phyloP scores from a whole-genome alignment of 1,284 basidiomycete species.

The Sanghuangporus weigelae region DNA sequence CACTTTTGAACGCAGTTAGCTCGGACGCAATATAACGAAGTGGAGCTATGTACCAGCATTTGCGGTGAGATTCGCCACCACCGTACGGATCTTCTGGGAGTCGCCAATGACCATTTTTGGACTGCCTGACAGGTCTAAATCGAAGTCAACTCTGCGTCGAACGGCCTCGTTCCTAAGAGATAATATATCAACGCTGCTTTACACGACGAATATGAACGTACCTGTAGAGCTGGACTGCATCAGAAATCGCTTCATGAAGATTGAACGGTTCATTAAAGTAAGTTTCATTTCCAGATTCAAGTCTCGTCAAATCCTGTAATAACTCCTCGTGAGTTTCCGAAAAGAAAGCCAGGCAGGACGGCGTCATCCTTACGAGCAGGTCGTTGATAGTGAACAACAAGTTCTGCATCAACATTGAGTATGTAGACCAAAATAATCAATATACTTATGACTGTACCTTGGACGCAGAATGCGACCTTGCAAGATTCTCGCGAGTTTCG shows the following conservation, averaged over 20 bases:
- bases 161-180: slow-evolving; percentile 54
- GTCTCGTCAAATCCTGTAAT: slow-evolving; percentile 67
- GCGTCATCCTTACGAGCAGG: slow-evolving; percentile 46
- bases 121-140: slow-evolving; percentile 47
- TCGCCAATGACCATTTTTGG: slow-evolving; percentile 68
- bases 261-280: slow-evolving; percentile 83
- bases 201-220: slow-evolving; percentile 13
- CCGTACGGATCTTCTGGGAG: slow-evolving; percentile 70
- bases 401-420: slow-evolving; percentile 34
- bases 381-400: slow-evolving; percentile 85
- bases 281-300: slow-evolving; percentile 78
- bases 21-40: background rate
- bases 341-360: background rate
- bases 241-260: slow-evolving; percentile 60
- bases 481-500: slow-evolving; percentile 79
- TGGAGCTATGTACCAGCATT: slow-evolving; percentile 57
- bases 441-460: slow-evolving; percentile 42
- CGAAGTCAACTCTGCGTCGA: slow-evolving; percentile 62
- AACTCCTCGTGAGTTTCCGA: slow-evolving; percentile 24
- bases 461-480: slow-evolving; percentile 76
- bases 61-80: slow-evolving; percentile 79
- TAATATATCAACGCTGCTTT: background rate
- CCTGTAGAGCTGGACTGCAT: slow-evolving; percentile 59
- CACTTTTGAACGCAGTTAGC: slow-evolving; percentile 37
- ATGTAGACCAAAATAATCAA: background rate